Conservation (phyloP, 2,329 filamentous ascomycete species). For the Rhynchosporium secalis region DNA sequence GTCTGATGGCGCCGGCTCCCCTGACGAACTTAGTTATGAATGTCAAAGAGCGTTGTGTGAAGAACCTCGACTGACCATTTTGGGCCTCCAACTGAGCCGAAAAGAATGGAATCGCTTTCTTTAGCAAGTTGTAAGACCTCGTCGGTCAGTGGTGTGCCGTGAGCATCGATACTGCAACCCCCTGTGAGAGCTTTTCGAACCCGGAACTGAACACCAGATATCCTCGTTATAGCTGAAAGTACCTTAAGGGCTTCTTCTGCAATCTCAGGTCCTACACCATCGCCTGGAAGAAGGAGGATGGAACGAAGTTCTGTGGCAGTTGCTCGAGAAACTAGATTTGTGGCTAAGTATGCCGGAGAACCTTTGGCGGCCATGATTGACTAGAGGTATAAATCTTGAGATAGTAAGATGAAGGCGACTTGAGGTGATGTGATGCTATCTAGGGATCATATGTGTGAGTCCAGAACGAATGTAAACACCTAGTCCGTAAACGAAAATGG, state of each 20-base stretch:
- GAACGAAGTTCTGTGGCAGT: not conserved
- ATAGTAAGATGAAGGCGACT: not conserved
- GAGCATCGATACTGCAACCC: conserved; percentile 74
- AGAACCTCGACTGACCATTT: conserved; percentile 46
- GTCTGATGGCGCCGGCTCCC: conserved; percentile 7
- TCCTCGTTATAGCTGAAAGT: conserved; percentile 43
- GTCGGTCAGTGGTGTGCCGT: conserved; percentile 75
- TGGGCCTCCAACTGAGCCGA: conserved; percentile 73
- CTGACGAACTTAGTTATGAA: not conserved
- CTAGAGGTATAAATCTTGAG: not conserved
- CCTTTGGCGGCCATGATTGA: conserved; percentile 1
- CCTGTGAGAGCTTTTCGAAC: conserved; percentile 11
- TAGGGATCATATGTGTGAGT: too few relatives aligned
- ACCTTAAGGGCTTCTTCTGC: conserved; percentile 49
- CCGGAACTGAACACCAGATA: conserved; percentile 12
- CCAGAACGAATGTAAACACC: too few relatives aligned
- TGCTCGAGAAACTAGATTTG: not conserved
- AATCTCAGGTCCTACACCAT: conserved; percentile 51
- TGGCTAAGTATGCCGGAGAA: not conserved
- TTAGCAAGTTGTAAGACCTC: conserved; percentile 78
- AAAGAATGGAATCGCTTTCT: conserved; percentile 78
- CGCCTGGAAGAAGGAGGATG: conserved; percentile 49
- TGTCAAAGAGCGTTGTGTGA: too few relatives aligned
- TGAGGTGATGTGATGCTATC: too few relatives aligned
- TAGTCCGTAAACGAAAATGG: not conserved